These are phyloP conservation scores for Flueggea neowawraea DNA, from an alignment of 441 rosid genomes.

Conservation along the genomic window DNA sequence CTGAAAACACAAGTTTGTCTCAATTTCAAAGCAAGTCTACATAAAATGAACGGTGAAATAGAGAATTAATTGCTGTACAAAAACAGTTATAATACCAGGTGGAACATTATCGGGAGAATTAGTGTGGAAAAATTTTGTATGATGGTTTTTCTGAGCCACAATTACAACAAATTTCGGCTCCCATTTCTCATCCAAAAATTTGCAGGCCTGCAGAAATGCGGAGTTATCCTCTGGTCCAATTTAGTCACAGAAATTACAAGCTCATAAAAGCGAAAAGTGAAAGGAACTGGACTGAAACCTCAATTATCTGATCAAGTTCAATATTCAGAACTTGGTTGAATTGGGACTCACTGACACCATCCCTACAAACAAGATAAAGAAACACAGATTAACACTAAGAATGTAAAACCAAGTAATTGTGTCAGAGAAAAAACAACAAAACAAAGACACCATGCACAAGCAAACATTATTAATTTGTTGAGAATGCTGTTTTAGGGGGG, in stretches of 20 bases:
- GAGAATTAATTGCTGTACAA: no score
- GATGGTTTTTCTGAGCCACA: no score
- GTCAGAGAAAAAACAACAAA: no score
- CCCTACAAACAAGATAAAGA: constrained; percentile 37
- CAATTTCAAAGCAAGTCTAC: no score
- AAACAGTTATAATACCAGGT: constrained; percentile 35
- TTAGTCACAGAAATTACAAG: not conserved
- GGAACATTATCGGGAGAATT: constrained; percentile 60
- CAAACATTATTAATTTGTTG: no score
- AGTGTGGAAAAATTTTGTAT: constrained; percentile 61
- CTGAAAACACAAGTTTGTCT: constrained; percentile 28
- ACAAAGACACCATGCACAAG: no score
- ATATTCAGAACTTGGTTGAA: constrained; percentile 82
- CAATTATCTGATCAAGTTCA: constrained; percentile 76
- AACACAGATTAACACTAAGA: no score
- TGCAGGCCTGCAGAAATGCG: constrained; percentile 56
- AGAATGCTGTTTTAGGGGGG: no score
- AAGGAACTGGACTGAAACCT: constrained; percentile 38
- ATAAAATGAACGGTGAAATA: no score
- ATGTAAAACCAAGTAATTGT: no score
- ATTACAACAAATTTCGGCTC: constrained; percentile 56
- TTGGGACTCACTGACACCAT: constrained; percentile 92
- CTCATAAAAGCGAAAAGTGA: not conserved
- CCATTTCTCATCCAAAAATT: constrained; percentile 69
- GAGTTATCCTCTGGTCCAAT: not conserved